A percentile compares a stretch with the other conserved stretches of the same genome.
Evolutionary conservation across 2,329 filamentous ascomycete species (phyloP).

Genomic region (Colletotrichum cordylinicola): DNA sequence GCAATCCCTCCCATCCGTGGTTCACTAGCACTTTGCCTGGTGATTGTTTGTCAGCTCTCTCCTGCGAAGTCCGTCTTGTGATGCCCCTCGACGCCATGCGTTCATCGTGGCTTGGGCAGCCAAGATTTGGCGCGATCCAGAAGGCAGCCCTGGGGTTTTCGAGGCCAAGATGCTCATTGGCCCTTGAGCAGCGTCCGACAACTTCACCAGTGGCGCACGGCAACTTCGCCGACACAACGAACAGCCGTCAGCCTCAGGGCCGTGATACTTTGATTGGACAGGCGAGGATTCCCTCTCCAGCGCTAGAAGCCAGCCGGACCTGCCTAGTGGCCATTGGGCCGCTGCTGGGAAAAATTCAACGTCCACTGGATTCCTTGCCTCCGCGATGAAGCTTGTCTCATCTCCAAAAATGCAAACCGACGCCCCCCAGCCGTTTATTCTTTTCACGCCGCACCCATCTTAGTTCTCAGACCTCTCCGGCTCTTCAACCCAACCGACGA

Average conservation of each 20-base stretch:
- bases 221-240: neutral
- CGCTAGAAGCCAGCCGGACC: constrained; percentile 7
- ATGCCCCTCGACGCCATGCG: neutral
- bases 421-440: neutral
- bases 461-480: neutral
- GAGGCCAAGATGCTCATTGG: neutral
- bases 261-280: constrained; percentile 7
- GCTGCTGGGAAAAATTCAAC: neutral
- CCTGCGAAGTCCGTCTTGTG: neutral
- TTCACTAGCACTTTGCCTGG: neutral
- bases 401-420: neutral
- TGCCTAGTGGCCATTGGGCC: neutral
- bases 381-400: constrained; percentile 1
- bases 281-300: neutral
- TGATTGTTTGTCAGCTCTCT: neutral
- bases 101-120: neutral
- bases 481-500: neutral
- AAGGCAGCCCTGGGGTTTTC: neutral
- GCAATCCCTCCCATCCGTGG: neutral
- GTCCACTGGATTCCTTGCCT: neutral
- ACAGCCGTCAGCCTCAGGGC: neutral
- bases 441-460: neutral
- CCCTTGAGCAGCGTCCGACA: neutral
- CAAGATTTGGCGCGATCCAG: neutral
- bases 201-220: neutral